Conservation (phyloP, 805 yeast species). For the Myxozyma mucilagina region DNA sequence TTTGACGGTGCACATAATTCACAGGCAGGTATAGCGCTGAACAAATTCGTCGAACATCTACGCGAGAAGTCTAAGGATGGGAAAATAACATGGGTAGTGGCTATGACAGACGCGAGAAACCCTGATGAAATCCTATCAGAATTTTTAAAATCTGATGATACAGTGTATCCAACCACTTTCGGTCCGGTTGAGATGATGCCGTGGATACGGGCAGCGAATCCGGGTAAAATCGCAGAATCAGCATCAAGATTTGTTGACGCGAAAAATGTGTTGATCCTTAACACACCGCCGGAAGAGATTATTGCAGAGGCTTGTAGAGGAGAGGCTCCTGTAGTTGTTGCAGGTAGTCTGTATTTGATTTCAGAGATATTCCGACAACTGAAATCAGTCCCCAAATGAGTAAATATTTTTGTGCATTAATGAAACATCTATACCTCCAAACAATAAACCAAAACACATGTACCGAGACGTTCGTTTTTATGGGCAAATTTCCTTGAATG, state of each 20-base stretch:
- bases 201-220: conserved; percentile 65
- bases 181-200: conserved; percentile 86
- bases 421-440: neutral
- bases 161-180: conserved; percentile 63
- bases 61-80: conserved; percentile 30
- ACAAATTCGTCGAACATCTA: conserved; percentile 49
- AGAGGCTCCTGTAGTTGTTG: conserved; percentile 50
- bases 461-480: neutral
- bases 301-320: conserved; percentile 35
- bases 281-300: neutral
- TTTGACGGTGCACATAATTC: conserved; percentile 94
- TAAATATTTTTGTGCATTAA: neutral
- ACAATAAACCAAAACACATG: neutral
- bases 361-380: conserved; percentile 34
- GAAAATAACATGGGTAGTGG: conserved; percentile 62
- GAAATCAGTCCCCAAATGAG: neutral
- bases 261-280: neutral
- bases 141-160: conserved; percentile 54
- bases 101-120: conserved; percentile 73
- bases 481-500: conserved; percentile 25
- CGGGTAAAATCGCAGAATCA: conserved; percentile 39
- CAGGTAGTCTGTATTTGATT: conserved; percentile 71
- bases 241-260: conserved; percentile 35
- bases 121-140: conserved; percentile 52
- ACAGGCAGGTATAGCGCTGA: conserved; percentile 76